phyloP scores from a whole-genome alignment of 495 filamentous ascomycete species.

The Penicilliopsis zonata region DNA sequence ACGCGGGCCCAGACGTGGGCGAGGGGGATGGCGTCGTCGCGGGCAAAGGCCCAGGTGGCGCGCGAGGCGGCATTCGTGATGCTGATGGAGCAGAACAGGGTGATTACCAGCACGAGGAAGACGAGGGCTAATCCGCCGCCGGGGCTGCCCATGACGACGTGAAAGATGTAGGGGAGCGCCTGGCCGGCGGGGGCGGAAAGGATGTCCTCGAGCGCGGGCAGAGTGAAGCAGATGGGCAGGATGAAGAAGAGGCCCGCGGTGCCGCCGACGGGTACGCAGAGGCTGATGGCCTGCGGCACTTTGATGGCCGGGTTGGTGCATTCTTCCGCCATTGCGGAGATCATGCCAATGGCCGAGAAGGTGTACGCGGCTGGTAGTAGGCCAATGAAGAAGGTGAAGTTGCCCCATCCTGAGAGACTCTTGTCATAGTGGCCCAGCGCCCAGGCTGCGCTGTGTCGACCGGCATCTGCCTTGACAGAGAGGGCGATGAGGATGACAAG shows the following conservation, averaged over 20 bases:
- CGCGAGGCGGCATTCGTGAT: conserved; percentile 49
- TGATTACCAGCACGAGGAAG: conserved; percentile 47
- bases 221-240: conserved; percentile 33
- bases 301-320: conserved; percentile 29
- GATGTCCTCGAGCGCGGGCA: conserved; percentile 32
- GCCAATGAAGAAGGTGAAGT: conserved; percentile 39
- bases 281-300: conserved; percentile 32
- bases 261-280: conserved; percentile 28
- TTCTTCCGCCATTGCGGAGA: conserved; percentile 41
- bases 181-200: conserved; percentile 25
- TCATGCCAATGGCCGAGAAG: conserved; percentile 40
- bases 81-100: conserved; percentile 49
- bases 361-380: conserved; percentile 39
- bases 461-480: conserved; percentile 28
- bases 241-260: conserved; percentile 35
- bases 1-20: conserved; percentile 22
- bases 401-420: conserved; percentile 31
- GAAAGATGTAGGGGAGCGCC: conserved; percentile 36
- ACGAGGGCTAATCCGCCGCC: conserved; percentile 35
- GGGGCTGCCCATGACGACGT: conserved; percentile 31
- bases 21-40: conserved; percentile 36
- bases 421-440: conserved; percentile 38
- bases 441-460: conserved; percentile 29
- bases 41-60: conserved; percentile 47
- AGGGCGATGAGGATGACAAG: conserved; percentile 27